phyloP scores from a whole-genome alignment of 2,329 filamentous ascomycete species.

The Hymenoscyphus fructigenus region DNA sequence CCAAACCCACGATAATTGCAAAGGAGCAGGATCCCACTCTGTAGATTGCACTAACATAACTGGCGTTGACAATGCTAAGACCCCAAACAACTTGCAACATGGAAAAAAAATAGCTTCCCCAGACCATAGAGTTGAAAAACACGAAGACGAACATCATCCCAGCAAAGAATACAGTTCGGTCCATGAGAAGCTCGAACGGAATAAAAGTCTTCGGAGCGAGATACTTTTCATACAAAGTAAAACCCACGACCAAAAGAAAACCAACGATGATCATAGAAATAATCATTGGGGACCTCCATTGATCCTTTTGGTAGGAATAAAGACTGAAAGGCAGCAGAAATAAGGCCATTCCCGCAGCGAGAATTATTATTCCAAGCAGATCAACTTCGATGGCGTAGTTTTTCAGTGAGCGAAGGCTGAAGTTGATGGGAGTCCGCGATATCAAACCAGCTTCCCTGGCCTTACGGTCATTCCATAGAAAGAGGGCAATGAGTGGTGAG shows the following conservation, averaged over 20 bases:
- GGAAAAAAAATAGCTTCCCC: slow-evolving; percentile 56
- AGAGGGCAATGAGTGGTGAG: slow-evolving; percentile 57
- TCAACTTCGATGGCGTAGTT: slow-evolving; percentile 27
- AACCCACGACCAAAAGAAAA: slow-evolving; percentile 52
- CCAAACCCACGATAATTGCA: slow-evolving; percentile 46
- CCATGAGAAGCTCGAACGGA: slow-evolving; percentile 50
- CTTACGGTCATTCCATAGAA: slow-evolving; percentile 54
- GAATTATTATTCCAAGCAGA: slow-evolving; percentile 53
- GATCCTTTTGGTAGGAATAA: slow-evolving; percentile 35
- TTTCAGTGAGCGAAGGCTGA: slow-evolving; percentile 25
- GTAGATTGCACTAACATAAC: slow-evolving; percentile 46
- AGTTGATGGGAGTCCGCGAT: slow-evolving; percentile 47
- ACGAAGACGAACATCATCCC: slow-evolving; percentile 25
- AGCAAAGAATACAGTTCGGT: slow-evolving; percentile 38
- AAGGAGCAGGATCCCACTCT: slow-evolving; percentile 50
- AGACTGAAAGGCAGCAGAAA: slow-evolving; percentile 71
- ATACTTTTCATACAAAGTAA: slow-evolving; percentile 58
- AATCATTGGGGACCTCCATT: slow-evolving; percentile 31
- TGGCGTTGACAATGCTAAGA: slow-evolving; percentile 27
- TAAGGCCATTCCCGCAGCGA: slow-evolving; percentile 59
- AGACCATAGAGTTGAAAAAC: slow-evolving; percentile 45
- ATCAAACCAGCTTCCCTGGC: slow-evolving; percentile 62
- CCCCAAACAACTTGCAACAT: slow-evolving; percentile 54
- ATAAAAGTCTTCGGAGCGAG: slow-evolving; percentile 57
- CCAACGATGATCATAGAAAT: slow-evolving; percentile 60